A percentile compares a stretch with the other conserved stretches of the same genome.
These are phyloP conservation scores for Mortierella antarctica DNA, from an alignment of 192 early-diverging fungal species.

Conservation along the genomic window DNA sequence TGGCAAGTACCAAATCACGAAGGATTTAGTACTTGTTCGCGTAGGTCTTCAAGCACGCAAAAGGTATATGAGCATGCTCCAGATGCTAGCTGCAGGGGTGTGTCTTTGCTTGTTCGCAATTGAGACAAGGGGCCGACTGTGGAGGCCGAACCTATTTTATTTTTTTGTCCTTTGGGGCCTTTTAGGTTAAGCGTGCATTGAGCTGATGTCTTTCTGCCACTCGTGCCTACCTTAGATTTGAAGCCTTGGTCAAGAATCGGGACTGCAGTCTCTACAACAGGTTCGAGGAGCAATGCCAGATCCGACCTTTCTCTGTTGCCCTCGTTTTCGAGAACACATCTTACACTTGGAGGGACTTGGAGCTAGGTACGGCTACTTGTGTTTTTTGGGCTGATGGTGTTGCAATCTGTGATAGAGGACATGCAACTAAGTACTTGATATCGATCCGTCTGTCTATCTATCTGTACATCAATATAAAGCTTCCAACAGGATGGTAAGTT, in stretches of 20 bases:
- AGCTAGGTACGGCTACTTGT: conserved; percentile 46
- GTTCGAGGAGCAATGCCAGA: conserved; percentile 30
- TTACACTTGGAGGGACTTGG: conserved; percentile 60
- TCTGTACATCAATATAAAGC: conserved; percentile 2
- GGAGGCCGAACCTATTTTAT: no score
- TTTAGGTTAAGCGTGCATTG: no score
- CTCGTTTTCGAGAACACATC: conserved; percentile 56
- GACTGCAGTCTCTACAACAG: conserved; percentile 40
- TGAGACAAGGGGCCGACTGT: neutral
- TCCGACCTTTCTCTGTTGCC: conserved; percentile 24
- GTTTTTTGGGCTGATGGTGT: neutral
- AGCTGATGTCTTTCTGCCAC: no score
- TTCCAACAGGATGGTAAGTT: conserved; percentile 40
- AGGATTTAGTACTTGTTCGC: conserved; percentile 18
- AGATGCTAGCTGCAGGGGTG: neutral
- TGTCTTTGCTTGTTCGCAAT: neutral
- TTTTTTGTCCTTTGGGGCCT: neutral
- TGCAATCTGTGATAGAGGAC: neutral
- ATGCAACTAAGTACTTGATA: neutral
- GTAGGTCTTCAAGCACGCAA: conserved; percentile 2
- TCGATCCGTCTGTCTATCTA: neutral
- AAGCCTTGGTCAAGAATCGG: neutral
- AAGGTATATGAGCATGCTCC: conserved; percentile 5
- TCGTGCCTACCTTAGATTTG: neutral
- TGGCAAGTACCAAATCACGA: conserved; percentile 37